Evolutionary conservation across 1,284 basidiomycete species (phyloP).

Genomic region (Leccinum olivaceoglutinosum): DNA sequence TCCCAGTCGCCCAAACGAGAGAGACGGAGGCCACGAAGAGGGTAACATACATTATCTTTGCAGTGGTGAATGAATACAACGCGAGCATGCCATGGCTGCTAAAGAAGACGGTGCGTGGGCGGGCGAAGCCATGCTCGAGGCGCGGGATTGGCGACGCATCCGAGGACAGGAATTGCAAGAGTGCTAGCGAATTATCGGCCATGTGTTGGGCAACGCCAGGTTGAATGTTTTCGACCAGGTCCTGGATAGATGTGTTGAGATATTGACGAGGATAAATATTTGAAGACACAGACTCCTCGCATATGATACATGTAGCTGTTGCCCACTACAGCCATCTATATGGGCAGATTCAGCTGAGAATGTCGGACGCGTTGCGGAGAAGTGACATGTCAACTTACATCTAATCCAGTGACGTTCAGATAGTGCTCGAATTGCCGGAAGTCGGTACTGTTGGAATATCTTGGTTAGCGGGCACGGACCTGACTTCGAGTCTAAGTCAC

Average conservation of each 20-base stretch:
- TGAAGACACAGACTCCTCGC: conserved; percentile 47
- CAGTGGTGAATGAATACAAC: conserved; percentile 69
- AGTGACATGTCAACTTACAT: conserved; percentile 43
- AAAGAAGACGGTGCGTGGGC: conserved; percentile 74
- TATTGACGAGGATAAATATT: conserved; percentile 5
- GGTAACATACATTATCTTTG: conserved; percentile 64
- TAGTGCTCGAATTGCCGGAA: conserved; percentile 94
- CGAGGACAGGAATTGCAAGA: conserved; percentile 78
- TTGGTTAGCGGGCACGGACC: conserved; percentile 11
- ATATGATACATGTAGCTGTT: conserved; percentile 95
- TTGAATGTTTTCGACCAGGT: conserved; percentile 78
- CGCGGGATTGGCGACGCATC: conserved; percentile 58
- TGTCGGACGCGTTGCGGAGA: not conserved
- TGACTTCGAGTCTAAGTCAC: conserved; percentile 18
- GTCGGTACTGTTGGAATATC: conserved; percentile 60
- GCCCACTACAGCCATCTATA: conserved; percentile 88
- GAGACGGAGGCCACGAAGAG: conserved; percentile 44
- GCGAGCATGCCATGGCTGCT: conserved; percentile 67
- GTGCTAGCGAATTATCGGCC: conserved; percentile 84
- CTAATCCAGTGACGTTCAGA: conserved; percentile 80
- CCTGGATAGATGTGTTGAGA: conserved; percentile 37
- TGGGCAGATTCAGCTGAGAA: conserved; percentile 3
- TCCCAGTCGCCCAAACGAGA: conserved; percentile 34
- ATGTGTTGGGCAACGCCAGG: conserved; percentile 86
- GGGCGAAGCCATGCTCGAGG: conserved; percentile 49